Evolutionary conservation across 2,329 filamentous ascomycete genomes (phyloP).

Genomic region (Madurella mycetomatis): DNA sequence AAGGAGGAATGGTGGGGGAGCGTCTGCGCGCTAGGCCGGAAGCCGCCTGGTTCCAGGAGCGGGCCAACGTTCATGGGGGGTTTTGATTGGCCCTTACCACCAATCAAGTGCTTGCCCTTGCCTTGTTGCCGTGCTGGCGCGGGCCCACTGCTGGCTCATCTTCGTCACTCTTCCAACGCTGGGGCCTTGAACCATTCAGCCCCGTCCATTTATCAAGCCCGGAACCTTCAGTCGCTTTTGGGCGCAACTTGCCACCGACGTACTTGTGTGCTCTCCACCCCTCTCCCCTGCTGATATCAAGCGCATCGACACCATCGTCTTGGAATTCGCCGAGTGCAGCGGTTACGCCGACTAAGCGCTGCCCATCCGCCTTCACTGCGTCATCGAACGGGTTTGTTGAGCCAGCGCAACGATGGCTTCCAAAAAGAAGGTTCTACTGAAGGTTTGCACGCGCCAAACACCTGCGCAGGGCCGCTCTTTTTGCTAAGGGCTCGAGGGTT

Average conservation of each 20-base stretch:
- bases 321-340: neutral
- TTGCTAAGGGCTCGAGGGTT: conserved; percentile 17
- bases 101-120: conserved; percentile 16
- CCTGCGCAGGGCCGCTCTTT: neutral
- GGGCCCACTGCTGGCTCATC: neutral
- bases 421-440: conserved; percentile 85
- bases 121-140: conserved; percentile 6
- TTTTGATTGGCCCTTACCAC: conserved; percentile 16
- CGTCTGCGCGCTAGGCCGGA: conserved; percentile 3
- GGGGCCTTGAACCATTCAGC: conserved; percentile 9
- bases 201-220: conserved; percentile 7
- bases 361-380: conserved; percentile 7
- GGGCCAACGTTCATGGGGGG: conserved; percentile 6
- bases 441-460: conserved; percentile 51
- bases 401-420: conserved; percentile 58
- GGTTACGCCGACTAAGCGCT: neutral
- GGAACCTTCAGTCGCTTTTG: neutral
- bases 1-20: neutral
- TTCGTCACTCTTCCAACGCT: conserved; percentile 21
- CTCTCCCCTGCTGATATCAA: neutral
- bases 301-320: neutral
- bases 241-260: neutral
- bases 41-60: conserved; percentile 9
- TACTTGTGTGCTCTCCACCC: neutral
- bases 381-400: conserved; percentile 9